Base-by-base conservation (phyloP, 345 rosid genomes). In the Mercurialis annua region DNA sequence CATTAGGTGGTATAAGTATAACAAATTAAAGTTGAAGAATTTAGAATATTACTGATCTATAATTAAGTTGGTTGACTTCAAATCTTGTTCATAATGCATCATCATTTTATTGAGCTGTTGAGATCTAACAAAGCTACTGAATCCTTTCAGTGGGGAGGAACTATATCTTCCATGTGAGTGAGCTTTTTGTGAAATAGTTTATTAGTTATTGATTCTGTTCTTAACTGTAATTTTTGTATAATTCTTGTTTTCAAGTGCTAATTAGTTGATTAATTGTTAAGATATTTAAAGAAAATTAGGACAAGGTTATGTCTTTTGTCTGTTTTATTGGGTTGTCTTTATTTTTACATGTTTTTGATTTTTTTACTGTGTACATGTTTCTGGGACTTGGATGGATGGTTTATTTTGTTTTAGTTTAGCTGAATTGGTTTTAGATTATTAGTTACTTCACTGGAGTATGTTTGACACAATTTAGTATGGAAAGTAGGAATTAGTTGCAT, bases 161-260 rank as follows among this genome's bases (percentile, higher is more conserved):
- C 85, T 67, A 64, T 79, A 48, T 68, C 70, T 7, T 81, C 87
- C 30, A 6, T 79, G 87, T 79, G 62, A 79, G 87, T 70, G 36
- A 38, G 29, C 57, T 53, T 31, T 48, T n/a, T n/a, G n/a, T n/a
- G n/a, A n/a, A 8, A 12, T 46, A 50, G 10, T 40, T 49, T 31
- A 26, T 33, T 7, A 18, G 24, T 36, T 33, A n/a, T n/a, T n/a
- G n/a, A n/a, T 65, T 34, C 27, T 52, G 12, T 51, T 59, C 7
- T 59, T 44, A 24, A 21, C 42, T 24, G 24, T 59, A 21, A 5
- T 7, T 53, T n/a, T n/a, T n/a, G n/a, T n/a, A n/a, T n/a, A n/a
- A n/a, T n/a, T 53, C 58, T 9, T 34, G 24, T 24, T 53, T 53
- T 53, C 29, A 0, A 51, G 21, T 51, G 11, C 30, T 17, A 34